These are phyloP conservation scores for Agapanthus africanus DNA, from an alignment of 106 monocot genomes.

Conservation along the genomic window DNA sequence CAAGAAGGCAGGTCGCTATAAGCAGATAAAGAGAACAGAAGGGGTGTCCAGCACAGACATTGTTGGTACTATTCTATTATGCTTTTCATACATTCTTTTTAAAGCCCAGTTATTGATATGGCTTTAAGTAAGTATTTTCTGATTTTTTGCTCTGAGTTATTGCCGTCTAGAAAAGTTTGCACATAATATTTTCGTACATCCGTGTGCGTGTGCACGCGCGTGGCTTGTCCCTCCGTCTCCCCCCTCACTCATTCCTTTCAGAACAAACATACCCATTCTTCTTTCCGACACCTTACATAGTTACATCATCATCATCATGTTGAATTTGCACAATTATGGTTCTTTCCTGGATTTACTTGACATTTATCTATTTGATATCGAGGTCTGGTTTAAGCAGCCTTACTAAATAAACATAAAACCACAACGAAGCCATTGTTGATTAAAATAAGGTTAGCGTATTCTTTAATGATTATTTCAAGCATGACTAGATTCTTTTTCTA, in stretches of 20 bases:
- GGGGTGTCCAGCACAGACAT: constrained; percentile 95
- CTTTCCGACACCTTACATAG: too few species aligned
- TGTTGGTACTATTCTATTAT: constrained; percentile 50
- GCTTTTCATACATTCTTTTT: background rate
- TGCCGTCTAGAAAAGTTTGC: background rate
- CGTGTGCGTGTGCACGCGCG: too few species aligned
- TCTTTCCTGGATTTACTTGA: background rate
- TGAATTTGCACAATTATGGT: background rate
- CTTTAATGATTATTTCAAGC: too few species aligned
- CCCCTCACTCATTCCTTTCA: too few species aligned
- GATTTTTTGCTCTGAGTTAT: background rate
- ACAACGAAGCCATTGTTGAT: too few species aligned
- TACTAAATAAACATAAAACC: background rate
- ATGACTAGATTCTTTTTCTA: too few species aligned
- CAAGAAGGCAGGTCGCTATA: constrained; percentile 79
- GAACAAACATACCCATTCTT: too few species aligned
- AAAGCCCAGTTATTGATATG: background rate
- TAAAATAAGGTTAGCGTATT: too few species aligned
- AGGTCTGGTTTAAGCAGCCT: background rate
- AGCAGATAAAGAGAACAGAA: constrained; percentile 80
- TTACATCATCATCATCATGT: too few species aligned
- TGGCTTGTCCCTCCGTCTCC: too few species aligned
- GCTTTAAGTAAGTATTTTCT: background rate
- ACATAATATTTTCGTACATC: too few species aligned
- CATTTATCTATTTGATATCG: too few species aligned